Percentiles rank a stretch among this genome's conserved stretches.
These are phyloP conservation scores for Cyberlindnera mrakii DNA, from an alignment of 805 yeast genomes.

Conservation along the genomic window DNA sequence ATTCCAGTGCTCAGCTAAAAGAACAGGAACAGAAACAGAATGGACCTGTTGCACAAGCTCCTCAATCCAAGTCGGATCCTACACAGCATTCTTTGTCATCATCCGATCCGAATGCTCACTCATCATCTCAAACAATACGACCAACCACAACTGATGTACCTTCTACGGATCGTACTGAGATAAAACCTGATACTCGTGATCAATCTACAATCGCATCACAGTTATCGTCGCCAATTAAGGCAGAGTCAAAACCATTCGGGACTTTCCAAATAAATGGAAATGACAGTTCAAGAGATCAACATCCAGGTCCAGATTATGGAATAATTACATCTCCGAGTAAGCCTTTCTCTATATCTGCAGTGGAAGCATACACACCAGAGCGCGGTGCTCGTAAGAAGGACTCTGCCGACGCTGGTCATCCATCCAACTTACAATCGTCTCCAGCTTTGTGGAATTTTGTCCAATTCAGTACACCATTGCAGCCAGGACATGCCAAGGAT, in stretches of 20 bases:
- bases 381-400: slow-evolving; percentile 34
- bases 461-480: slow-evolving; percentile 52
- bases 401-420: slow-evolving; percentile 11
- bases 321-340: slow-evolving; percentile 31
- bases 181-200: slow-evolving; percentile 9
- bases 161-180: slow-evolving; percentile 17
- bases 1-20: background rate
- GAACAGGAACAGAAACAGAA: background rate
- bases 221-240: slow-evolving; percentile 15
- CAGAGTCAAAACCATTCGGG: slow-evolving; percentile 7
- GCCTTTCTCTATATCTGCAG: slow-evolving; percentile 41
- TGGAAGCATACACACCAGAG: slow-evolving; percentile 63
- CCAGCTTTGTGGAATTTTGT: slow-evolving; percentile 95
- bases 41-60: background rate
- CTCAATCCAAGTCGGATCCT: background rate
- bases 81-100: background rate
- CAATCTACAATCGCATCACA: slow-evolving; percentile 8
- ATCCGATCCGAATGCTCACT: background rate
- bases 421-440: slow-evolving; percentile 35
- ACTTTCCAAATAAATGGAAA: no score
- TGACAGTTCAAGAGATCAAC: no score
- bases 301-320: slow-evolving; percentile 16
- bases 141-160: slow-evolving; percentile 11
- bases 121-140: slow-evolving; percentile 6
- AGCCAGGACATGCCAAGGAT: slow-evolving; percentile 18